phyloP scores from a whole-genome alignment of 352 stramenopile genomes.

The Hyaloperonospora brassicae region DNA sequence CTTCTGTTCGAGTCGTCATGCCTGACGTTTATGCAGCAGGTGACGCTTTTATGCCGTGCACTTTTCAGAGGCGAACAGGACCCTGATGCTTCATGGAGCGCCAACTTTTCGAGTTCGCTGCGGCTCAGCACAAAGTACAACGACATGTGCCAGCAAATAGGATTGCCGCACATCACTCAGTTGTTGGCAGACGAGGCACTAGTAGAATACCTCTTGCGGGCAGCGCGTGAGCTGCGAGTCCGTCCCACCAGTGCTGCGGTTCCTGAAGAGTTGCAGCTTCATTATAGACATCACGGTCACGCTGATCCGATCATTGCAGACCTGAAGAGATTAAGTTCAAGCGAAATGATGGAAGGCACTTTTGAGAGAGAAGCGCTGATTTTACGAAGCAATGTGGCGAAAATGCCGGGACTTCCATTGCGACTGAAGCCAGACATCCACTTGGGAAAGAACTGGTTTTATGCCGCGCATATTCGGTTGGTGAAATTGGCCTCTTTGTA shows the following conservation, averaged over 20 bases:
- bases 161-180: conserved; percentile 49
- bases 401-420: conserved; percentile 50
- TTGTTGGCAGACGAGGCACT: conserved; percentile 42
- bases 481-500: conserved; percentile 59
- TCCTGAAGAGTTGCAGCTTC: conserved; percentile 36
- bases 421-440: conserved; percentile 35
- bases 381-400: conserved; percentile 37
- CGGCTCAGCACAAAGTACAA: conserved; percentile 68
- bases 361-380: conserved; percentile 17
- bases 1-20: conserved; percentile 71
- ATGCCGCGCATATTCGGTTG: conserved; percentile 60
- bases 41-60: conserved; percentile 62
- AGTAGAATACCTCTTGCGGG: conserved; percentile 46
- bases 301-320: conserved; percentile 36
- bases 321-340: conserved; percentile 22
- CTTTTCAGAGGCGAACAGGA: conserved; percentile 76
- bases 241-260: conserved; percentile 39
- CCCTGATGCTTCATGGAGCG: conserved; percentile 62
- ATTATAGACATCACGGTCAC: conserved; percentile 51
- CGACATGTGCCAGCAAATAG: conserved; percentile 68
- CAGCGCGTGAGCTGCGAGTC: conserved; percentile 41
- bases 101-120: conserved; percentile 73
- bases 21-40: conserved; percentile 66
- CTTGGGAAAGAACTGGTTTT: conserved; percentile 28
- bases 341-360: conserved; percentile 1